These are phyloP conservation scores for Monotropa hypopitys DNA, from an alignment of 179 eudicot genomes.

Conservation along the genomic window DNA sequence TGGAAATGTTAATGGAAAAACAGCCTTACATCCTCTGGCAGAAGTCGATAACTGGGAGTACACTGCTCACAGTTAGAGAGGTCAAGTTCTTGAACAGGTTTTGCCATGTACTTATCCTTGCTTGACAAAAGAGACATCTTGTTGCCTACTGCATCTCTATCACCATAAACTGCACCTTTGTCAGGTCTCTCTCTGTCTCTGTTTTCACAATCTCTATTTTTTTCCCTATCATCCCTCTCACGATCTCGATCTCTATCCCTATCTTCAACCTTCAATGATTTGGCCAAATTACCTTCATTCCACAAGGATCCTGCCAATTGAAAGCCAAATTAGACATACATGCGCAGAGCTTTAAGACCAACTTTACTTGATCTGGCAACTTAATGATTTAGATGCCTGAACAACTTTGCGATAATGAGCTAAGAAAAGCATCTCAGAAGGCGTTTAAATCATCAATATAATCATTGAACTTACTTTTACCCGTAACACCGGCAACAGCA, in stretches of 20 bases:
- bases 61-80: slow-evolving; percentile 85
- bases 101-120: slow-evolving; percentile 57
- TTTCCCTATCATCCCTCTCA: slow-evolving; percentile 27
- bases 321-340: neutral
- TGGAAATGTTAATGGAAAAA: slow-evolving; percentile 1
- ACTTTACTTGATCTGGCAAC: neutral
- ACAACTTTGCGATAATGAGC: neutral
- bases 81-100: slow-evolving; percentile 93
- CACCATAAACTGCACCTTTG: slow-evolving; percentile 13
- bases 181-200: slow-evolving; percentile 27
- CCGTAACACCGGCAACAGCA: slow-evolving; percentile 50
- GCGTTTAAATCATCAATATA: neutral
- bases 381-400: neutral
- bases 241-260: slow-evolving; percentile 40
- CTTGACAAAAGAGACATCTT: slow-evolving; percentile 22
- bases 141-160: slow-evolving; percentile 25
- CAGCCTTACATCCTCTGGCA: slow-evolving; percentile 65
- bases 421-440: neutral
- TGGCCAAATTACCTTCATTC: slow-evolving; percentile 38
- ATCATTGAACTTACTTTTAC: slow-evolving; percentile 32
- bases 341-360: neutral
- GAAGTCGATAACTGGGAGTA: slow-evolving; percentile 93
- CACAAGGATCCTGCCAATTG: slow-evolving; percentile 41
- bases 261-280: slow-evolving; percentile 42
- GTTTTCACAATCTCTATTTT: slow-evolving; percentile 20